Evolutionary conservation across 2,329 filamentous ascomycete species (phyloP).

Genomic region (Colletotrichum costaricense): DNA sequence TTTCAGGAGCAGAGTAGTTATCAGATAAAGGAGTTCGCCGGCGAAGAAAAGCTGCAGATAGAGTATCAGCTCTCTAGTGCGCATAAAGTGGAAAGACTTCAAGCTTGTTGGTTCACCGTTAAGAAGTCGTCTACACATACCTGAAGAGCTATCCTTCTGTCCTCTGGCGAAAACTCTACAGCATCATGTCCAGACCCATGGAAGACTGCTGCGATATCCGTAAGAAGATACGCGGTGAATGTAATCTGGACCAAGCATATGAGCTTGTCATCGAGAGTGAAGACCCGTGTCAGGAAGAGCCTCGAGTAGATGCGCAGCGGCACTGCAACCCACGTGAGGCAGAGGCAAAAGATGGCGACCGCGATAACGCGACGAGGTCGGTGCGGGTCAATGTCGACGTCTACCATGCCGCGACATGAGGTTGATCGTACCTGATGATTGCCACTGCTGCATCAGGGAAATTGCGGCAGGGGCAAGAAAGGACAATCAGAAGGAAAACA

Average conservation of each 20-base stretch:
- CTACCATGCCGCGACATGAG: conserved; percentile 14
- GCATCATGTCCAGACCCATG: conserved; percentile 41
- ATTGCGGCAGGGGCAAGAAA: not conserved
- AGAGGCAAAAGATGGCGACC: conserved; percentile 44
- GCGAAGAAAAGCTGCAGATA: conserved; percentile 47
- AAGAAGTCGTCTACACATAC: conserved; percentile 21
- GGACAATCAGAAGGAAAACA: not conserved
- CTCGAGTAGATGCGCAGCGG: conserved; percentile 44
- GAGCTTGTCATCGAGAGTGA: conserved; percentile 45
- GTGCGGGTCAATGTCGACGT: conserved; percentile 14
- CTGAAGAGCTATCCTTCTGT: conserved; percentile 42
- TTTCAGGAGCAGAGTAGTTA: conserved; percentile 44
- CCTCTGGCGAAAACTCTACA: conserved; percentile 28
- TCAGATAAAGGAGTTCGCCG: conserved; percentile 51
- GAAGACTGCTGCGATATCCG: conserved; percentile 37
- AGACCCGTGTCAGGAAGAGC: conserved; percentile 43
- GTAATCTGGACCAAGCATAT: conserved; percentile 41
- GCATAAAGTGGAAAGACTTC: not conserved
- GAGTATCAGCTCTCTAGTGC: too few species aligned
- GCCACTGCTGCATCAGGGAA: not conserved
- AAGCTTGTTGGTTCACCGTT: not conserved
- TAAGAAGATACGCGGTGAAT: conserved; percentile 38
- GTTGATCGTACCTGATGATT: not conserved
- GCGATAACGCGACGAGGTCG: conserved; percentile 36
- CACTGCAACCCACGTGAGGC: conserved; percentile 44